Evolutionary conservation across 2,329 filamentous ascomycete genomes (phyloP), one percentile per base, ranked within the genome.

Genomic region (Aspergillus ochraceus): DNA sequence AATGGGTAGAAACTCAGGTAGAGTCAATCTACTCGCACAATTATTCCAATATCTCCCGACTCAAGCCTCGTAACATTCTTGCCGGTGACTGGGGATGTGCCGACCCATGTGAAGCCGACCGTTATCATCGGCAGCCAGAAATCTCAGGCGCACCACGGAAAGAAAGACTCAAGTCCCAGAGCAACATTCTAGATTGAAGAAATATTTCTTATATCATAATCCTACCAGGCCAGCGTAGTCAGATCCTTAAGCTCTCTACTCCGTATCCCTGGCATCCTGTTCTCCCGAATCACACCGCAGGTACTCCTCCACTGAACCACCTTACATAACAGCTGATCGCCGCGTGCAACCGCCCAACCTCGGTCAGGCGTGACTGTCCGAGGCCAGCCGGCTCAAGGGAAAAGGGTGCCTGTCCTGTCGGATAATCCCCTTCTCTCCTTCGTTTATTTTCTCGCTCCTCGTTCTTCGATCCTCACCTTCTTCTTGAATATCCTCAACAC

Each of bases 271-370:
- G 6, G 26, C 26, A 8, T 29, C 6, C 26, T 29, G 26, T 29
- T 8, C 26, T 29, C 26, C 8, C 8, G 26, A 8, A 29, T 53
- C 19, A 22, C 45, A 47, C 36, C 36, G 36, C 36, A 47, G 45
- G 6, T 9, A 29, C 32, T 24, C 10, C 9, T 24, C 45, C 12
- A 14, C 45, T 3, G 45, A 46, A 20, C n/a, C 42, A n/a, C 17
- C 45, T 47, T 47, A 47, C 45, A 47, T 47, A 47, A 46, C 19
- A 22, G 20, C 45, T 10, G 45, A 47, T 47, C 42, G 56, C 65
- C 63, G 69, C 68, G 68, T 70, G 67, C 68, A 69, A 64, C 68
- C 67, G 68, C 60, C 19, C 30, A 61, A 59, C 59, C 61, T 63
- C 61, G 61, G 61, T 54, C 60, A 59, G 62, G 19, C 19, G n/a